phyloP scores from a whole-genome alignment of 2,329 filamentous ascomycete genomes.

The Xylariaceae sp. region DNA sequence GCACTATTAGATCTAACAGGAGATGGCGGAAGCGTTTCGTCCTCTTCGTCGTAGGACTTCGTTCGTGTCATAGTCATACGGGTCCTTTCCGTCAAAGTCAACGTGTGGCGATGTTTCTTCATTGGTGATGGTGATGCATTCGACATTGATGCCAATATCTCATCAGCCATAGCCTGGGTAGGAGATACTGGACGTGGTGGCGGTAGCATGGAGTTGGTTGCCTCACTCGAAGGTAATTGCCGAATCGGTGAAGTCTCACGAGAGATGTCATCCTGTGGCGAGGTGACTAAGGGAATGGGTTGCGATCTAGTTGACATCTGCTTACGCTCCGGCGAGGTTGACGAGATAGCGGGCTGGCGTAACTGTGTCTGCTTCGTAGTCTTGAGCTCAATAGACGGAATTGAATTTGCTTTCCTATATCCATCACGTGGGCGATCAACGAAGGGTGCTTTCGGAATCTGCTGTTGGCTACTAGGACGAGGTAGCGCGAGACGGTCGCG shows the following conservation, averaged over 20 bases:
- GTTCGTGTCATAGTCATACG: constrained; percentile 74
- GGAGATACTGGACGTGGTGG: constrained; percentile 40
- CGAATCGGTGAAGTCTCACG: constrained; percentile 7
- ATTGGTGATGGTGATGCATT: constrained; percentile 60
- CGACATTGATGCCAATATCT: constrained; percentile 59
- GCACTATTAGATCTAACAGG: constrained; percentile 23
- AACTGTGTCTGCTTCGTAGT: background rate
- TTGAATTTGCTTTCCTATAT: constrained; percentile 1
- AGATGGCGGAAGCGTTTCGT: constrained; percentile 29
- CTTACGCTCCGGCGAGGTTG: background rate
- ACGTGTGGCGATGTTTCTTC: constrained; percentile 57
- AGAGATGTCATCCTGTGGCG: constrained; percentile 1
- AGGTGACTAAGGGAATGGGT: background rate
- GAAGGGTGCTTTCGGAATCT: constrained; percentile 8
- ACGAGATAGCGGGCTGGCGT: background rate
- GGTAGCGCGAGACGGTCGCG: constrained; percentile 13
- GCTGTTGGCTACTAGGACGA: constrained; percentile 1
- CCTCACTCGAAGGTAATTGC: constrained; percentile 5
- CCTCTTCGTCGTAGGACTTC: constrained; percentile 39
- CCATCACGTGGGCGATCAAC: constrained; percentile 1
- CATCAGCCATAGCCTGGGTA: constrained; percentile 56
- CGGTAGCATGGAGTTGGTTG: constrained; percentile 10
- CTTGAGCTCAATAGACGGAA: constrained; percentile 3
- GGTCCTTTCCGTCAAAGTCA: constrained; percentile 77
- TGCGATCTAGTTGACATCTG: constrained; percentile 1